Base-by-base conservation (phyloP, 495 filamentous ascomycete genomes). In the Penicillium parvum region DNA sequence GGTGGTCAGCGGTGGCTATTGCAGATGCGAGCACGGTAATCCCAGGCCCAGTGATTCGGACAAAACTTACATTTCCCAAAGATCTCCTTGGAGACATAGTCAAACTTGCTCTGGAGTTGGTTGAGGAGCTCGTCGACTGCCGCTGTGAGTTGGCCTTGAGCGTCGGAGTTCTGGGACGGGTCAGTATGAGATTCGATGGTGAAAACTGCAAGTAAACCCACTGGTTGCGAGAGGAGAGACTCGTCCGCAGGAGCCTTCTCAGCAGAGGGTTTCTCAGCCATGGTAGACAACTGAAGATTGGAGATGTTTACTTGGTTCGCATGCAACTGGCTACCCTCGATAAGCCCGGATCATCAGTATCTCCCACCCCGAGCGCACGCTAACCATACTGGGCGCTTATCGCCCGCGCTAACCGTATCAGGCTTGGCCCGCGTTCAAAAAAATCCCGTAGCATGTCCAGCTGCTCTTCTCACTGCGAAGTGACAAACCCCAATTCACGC, bases 41-140 rank as follows among this genome's bases (percentile, higher is more conserved):
- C 30, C 33, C 22, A 11, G 38, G 5, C 21, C 12, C 21, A 4
- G 7, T 22, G 11, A 23, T 10, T 25, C 25, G 23, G n/a, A 41
- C 16, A 17, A 16, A 32, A 72, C 82, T 33, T 68, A 95, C 90
- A 85, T 63, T 96, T 96, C 26, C 83, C 76, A 53, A 95, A 88
- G 34, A 98, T 82, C 58, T 95, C 89, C 37, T 76, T 78, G 0
- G 85, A 90, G 3, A 95, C 78, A 25, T 75, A 78, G 17, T 83
- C 78, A 58, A 96, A 94, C 61, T 96, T 96, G 58, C 78, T 80
- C 15, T 84, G 83, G 3, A 98, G 69, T 21, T 85, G 81, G 55
- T 90, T 83, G 7, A 98, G 73, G 9, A 96, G 77, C 12, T 92
- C 86, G 54, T 96, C 90, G 3, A 96, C 81, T 0, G 84, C 85